Base-by-base conservation (phyloP, 2,329 filamentous ascomycete genomes). In the Coniochaeta prunicola region DNA sequence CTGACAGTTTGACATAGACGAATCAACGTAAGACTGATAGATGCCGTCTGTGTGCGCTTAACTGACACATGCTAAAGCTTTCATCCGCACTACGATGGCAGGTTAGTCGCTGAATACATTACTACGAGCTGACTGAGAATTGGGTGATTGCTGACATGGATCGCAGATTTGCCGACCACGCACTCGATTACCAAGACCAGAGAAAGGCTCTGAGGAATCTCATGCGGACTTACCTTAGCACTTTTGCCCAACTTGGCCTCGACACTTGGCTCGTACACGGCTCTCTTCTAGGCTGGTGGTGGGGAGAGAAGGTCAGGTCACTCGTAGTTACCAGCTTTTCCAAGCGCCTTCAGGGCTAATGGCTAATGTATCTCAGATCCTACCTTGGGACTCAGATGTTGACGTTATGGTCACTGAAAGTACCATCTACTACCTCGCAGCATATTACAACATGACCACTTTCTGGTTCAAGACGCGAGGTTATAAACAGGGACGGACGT, bases 241-340 rank as follows among this genome's bases (percentile, higher is more conserved):
- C 86, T 31, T 88, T 89, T 67, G 75, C 78, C 55, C 80, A 84
- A 38, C 77, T 90, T 31, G 81, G 84, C 2, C 71, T 92, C 59
- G 86, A 92, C 70, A 92, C 90, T 6, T 93, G 90, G 90, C 82
- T 93, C 60, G 89, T 90, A 66, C 90, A 93, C 68, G 88, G 89
- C n/a, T 89, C 88, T n/a, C 75, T 93, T 31, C 76, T 94, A 33
- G 90, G 90, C 7, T 94, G 90, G 90, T 93, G 89, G 89, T 93
- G 90, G 90, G 91, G 90, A 65, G 77, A 77, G 54, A 76, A 74
- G 69, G 74, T 73, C 68, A 17, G 53, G 13, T 50, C 53, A 57
- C 45, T 17, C 15, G 1, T 48, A 26, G 6, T 38, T 58, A 4
- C 26, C 12, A 13, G 21, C 40, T n/a, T 30, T 2, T 13, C 17